These are phyloP conservation scores for Emergomyces pasteurianus DNA, from an alignment of 2,329 filamentous ascomycete genomes.

Conservation along the genomic window DNA sequence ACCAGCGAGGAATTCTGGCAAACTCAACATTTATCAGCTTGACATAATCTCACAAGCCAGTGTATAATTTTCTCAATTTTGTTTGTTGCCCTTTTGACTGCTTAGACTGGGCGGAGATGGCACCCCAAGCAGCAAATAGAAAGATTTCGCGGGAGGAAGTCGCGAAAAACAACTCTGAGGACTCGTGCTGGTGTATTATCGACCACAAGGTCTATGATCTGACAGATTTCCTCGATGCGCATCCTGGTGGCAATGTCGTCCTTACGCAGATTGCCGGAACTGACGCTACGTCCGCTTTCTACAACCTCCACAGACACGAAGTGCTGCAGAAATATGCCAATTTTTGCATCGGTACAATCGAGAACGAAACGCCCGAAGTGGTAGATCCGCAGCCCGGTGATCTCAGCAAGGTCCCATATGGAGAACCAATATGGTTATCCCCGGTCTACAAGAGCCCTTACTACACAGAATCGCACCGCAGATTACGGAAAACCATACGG, in stretches of 20 bases:
- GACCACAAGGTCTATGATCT: constrained; percentile 82
- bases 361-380: constrained; percentile 63
- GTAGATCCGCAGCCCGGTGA: constrained; percentile 58
- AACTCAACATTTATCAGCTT: background rate
- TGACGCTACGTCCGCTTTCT: constrained; percentile 73
- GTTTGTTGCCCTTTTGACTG: background rate
- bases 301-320: constrained; percentile 85
- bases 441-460: constrained; percentile 38
- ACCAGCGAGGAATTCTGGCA: background rate
- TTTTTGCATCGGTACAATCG: constrained; percentile 63
- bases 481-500: constrained; percentile 45
- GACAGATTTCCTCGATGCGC: constrained; percentile 71
- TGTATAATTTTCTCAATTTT: background rate
- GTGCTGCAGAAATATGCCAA: constrained; percentile 69
- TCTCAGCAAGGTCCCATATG: constrained; percentile 67
- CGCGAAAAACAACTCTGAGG: constrained; percentile 61
- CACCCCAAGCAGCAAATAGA: background rate
- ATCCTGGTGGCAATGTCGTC: constrained; percentile 71
- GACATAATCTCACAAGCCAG: background rate
- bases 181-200: constrained; percentile 72
- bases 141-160: constrained; percentile 46
- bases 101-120: background rate
- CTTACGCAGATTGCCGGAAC: constrained; percentile 68
- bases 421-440: constrained; percentile 61
- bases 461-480: constrained; percentile 50